phyloP scores from a whole-genome alignment of 345 rosid genomes.

The Eucalyptus pumila region DNA sequence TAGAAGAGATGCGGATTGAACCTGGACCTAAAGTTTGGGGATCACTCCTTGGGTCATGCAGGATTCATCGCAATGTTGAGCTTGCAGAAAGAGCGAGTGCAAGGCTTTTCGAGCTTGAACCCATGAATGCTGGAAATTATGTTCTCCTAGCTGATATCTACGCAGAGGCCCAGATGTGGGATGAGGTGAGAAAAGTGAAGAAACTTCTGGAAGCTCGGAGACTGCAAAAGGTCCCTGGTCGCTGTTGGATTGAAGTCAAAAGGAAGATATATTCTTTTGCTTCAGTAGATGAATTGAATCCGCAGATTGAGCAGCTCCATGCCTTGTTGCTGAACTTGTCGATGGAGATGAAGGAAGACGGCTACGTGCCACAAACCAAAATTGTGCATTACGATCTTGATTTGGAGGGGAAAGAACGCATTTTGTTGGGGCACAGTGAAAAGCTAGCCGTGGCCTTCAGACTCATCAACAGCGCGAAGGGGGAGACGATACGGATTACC shows the following conservation, averaged over 20 bases:
- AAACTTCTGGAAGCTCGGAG: slow-evolving; percentile 43
- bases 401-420: slow-evolving; percentile 59
- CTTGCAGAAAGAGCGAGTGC: slow-evolving; percentile 74
- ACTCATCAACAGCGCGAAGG: slow-evolving; percentile 47
- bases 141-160: slow-evolving; percentile 73
- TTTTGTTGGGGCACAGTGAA: slow-evolving; percentile 79
- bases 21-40: slow-evolving; percentile 89
- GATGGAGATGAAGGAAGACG: slow-evolving; percentile 74
- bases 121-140: slow-evolving; percentile 63
- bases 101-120: slow-evolving; percentile 67
- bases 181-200: slow-evolving; percentile 57
- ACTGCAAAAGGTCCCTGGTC: slow-evolving; percentile 64
- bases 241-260: slow-evolving; percentile 70
- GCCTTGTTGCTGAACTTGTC: slow-evolving; percentile 53
- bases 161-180: slow-evolving; percentile 73
- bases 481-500: slow-evolving; percentile 65
- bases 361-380: slow-evolving; percentile 68
- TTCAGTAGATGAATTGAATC: slow-evolving; percentile 65
- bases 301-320: slow-evolving; percentile 57
- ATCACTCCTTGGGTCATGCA: slow-evolving; percentile 82
- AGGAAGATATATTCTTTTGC: slow-evolving; percentile 45
- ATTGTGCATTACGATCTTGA: slow-evolving; percentile 80
- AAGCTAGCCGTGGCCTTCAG: slow-evolving; percentile 85
- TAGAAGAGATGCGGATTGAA: slow-evolving; percentile 55
- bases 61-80: slow-evolving; percentile 71